Base-by-base conservation (phyloP, 2,329 filamentous ascomycete species). In the Phialemoniopsis sp. region DNA sequence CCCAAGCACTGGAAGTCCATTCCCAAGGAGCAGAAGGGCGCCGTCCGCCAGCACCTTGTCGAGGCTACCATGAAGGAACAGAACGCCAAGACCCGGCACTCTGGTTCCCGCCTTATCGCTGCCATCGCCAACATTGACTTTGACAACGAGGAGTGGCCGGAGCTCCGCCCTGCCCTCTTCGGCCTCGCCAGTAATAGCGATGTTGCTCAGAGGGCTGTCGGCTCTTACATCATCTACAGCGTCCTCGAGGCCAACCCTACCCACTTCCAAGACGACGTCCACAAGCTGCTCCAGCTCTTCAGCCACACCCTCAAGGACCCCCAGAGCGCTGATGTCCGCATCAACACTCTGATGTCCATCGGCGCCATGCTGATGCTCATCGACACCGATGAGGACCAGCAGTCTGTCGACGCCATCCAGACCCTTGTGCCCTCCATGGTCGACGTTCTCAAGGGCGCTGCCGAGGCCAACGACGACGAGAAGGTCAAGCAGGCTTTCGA, bases 291-390 rank as follows among this genome's bases (percentile, higher is more conserved):
- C 55, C 74, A 78, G 54, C 74, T 97, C 18, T 95, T 97, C 68
- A 73, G 74, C 63, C 84, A 83, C 62, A 94, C 90, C 35, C 93
- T 98, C 55, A 82, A 86, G 55, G 93, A 97, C 57, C 82, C 87
- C 2, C 83, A 94, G 65, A 96, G 89, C 62, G 79, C 86, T 46
- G 89, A 96, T 60, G 93, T 98, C 41, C 85, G 90, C 54, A 82
- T 95, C 68, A 97, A 96, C 73, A 94, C 93, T 26, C 83, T 96
- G 66, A 80, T 95, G 56, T 89, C 89, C 45, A 78, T 97, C 45
- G 89, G 90, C 55, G 86, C 89, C 56, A 76, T 95, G 54, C 84
- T 91, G 39, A 85, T 94, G 73, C 78, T 95, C 46, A 72, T 97
- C 36, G 87, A 96, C 58, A 81, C 87, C 1, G 90, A 96, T 30